These are phyloP conservation scores for Eucalyptus sp. DNA, from an alignment of 345 rosid genomes.

Conservation along the genomic window DNA sequence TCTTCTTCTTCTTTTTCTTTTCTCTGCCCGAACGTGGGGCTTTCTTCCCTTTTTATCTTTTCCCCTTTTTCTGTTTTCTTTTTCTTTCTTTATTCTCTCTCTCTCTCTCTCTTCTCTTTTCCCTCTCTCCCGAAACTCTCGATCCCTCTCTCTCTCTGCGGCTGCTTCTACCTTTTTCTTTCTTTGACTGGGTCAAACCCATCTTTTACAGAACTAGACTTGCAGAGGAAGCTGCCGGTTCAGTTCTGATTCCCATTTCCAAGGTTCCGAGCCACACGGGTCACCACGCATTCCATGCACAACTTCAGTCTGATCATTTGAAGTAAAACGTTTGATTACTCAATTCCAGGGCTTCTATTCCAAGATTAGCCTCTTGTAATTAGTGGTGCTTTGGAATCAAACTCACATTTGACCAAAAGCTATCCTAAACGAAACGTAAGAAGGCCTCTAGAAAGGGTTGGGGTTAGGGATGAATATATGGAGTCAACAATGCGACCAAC, in stretches of 20 bases:
- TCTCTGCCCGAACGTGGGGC: too few relatives aligned
- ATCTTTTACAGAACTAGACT: too few relatives aligned
- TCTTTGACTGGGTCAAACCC: too few relatives aligned
- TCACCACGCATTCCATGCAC: not conserved
- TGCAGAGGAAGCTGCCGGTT: not conserved
- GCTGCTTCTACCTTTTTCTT: too few relatives aligned
- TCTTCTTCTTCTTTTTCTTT: too few relatives aligned
- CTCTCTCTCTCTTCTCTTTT: too few relatives aligned
- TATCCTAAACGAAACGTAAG: not conserved
- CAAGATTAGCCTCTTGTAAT: not conserved
- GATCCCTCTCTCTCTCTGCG: too few relatives aligned
- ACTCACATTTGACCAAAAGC: not conserved
- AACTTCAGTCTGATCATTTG: not conserved
- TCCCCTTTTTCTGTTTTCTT: too few relatives aligned
- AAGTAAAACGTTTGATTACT: not conserved
- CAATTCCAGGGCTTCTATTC: not conserved
- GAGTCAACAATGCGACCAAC: not conserved
- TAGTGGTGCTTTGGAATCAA: not conserved
- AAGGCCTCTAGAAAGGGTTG: not conserved
- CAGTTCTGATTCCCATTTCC: not conserved
- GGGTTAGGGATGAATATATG: not conserved
- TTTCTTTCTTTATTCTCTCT: too few relatives aligned
- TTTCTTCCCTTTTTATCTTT: too few relatives aligned
- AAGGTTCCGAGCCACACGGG: not conserved
- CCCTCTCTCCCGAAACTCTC: too few relatives aligned